Conservation (phyloP, 1,284 basidiomycete species). For the Trametes pubescens region DNA sequence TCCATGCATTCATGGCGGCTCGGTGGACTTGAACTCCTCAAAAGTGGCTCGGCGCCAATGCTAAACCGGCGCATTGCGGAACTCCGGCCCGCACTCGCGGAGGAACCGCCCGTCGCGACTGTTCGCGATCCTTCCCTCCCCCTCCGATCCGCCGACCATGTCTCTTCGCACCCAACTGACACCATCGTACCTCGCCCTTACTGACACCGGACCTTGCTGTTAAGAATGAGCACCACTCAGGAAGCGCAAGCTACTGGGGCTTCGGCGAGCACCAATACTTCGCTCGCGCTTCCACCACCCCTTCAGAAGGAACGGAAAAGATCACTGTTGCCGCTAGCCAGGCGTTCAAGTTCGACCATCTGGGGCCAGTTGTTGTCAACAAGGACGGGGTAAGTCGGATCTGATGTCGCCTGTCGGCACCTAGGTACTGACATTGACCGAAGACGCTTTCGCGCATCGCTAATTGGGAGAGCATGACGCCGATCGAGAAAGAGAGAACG, state of each 20-base stretch:
- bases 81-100: no score
- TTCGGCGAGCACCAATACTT: background rate
- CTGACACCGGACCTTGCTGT: background rate
- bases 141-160: no score
- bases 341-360: constrained; percentile 53
- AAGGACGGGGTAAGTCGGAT: constrained; percentile 55
- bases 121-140: no score
- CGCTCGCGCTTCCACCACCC: constrained; percentile 31
- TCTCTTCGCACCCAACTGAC: no score
- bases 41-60: no score
- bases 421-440: background rate
- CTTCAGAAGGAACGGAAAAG: constrained; percentile 18
- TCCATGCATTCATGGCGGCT: no score
- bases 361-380: constrained; percentile 67
- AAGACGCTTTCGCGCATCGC: constrained; percentile 62
- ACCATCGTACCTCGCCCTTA: background rate
- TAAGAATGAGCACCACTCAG: background rate
- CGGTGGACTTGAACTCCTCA: no score
- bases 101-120: no score
- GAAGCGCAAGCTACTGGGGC: background rate
- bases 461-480: constrained; percentile 62
- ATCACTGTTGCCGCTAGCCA: constrained; percentile 32
- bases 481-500: constrained; percentile 55
- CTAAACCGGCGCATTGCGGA: no score
- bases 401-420: background rate